Evolutionary conservation across 306 rosid genomes (phyloP).

Genomic region (Ormosia semicastrata): DNA sequence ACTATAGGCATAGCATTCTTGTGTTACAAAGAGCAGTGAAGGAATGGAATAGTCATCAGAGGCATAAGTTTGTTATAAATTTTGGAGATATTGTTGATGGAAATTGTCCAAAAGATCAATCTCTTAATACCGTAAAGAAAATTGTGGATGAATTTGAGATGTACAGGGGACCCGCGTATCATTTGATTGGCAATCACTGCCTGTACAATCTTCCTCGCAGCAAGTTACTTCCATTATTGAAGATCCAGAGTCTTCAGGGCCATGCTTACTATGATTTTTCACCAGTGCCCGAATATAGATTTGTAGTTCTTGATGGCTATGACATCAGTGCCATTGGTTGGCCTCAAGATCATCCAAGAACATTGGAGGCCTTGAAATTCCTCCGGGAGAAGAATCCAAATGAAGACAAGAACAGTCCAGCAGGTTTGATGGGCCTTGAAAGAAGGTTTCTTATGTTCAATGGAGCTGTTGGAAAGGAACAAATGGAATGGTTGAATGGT

Average conservation of each 20-base stretch:
- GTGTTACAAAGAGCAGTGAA: constrained; percentile 76
- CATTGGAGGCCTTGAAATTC: constrained; percentile 59
- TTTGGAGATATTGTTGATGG: constrained; percentile 95
- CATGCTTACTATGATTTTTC: constrained; percentile 83
- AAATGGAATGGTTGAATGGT: constrained; percentile 71
- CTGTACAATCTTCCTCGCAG: constrained; percentile 88
- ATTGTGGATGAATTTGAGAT: constrained; percentile 54
- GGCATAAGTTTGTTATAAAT: constrained; percentile 65
- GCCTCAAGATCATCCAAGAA: constrained; percentile 73
- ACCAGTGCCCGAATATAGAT: constrained; percentile 66
- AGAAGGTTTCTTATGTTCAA: constrained; percentile 94
- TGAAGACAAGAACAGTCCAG: constrained; percentile 76
- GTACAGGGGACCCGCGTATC: constrained; percentile 69
- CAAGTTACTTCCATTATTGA: constrained; percentile 70
- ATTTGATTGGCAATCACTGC: constrained; percentile 93
- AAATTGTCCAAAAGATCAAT: constrained; percentile 74
- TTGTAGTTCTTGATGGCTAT: constrained; percentile 79
- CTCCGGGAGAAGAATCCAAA: constrained; percentile 77
- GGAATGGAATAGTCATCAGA: constrained; percentile 62
- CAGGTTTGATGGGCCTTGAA: constrained; percentile 61
- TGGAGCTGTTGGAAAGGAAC: constrained; percentile 86
- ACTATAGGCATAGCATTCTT: constrained; percentile 76
- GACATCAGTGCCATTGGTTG: constrained; percentile 92
- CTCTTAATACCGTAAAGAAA: constrained; percentile 56
- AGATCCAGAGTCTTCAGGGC: constrained; percentile 43